phyloP scores from a whole-genome alignment of 2,329 filamentous ascomycete genomes.

The Neophaeococcomyces mojaviensis region DNA sequence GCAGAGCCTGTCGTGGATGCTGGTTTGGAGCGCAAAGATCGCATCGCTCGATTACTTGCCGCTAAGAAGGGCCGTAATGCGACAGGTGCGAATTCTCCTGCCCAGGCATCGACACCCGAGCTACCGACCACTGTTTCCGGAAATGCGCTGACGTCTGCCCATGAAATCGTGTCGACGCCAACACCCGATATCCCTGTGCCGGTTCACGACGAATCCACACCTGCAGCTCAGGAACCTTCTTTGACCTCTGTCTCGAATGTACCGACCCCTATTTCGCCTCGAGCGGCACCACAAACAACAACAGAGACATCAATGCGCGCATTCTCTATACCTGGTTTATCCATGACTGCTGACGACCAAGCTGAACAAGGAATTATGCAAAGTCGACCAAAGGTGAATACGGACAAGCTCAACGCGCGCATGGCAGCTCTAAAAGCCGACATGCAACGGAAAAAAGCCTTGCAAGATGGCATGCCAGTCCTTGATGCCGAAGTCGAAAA shows the following conservation, averaged over 20 bases:
- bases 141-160: constrained; percentile 1
- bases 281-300: neutral
- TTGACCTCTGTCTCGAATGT: constrained; percentile 7
- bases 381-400: constrained; percentile 2
- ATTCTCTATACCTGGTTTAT: constrained; percentile 44
- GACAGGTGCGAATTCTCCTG: constrained; percentile 1
- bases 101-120: constrained; percentile 4
- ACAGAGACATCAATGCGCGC: neutral
- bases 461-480: constrained; percentile 41
- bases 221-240: constrained; percentile 24
- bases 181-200: neutral
- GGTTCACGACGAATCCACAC: constrained; percentile 10
- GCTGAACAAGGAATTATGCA: neutral
- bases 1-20: constrained; percentile 24
- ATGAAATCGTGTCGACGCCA: neutral
- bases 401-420: constrained; percentile 5
- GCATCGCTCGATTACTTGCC: constrained; percentile 69
- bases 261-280: neutral
- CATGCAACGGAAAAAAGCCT: constrained; percentile 36
- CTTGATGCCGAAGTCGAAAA: constrained; percentile 39
- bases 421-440: constrained; percentile 24
- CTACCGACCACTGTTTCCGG: constrained; percentile 5
- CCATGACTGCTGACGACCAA: constrained; percentile 34
- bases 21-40: constrained; percentile 62
- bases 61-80: constrained; percentile 51